Conservation (phyloP, 2,329 filamentous ascomycete genomes). For the Cylindrodendrum hubeiense region DNA sequence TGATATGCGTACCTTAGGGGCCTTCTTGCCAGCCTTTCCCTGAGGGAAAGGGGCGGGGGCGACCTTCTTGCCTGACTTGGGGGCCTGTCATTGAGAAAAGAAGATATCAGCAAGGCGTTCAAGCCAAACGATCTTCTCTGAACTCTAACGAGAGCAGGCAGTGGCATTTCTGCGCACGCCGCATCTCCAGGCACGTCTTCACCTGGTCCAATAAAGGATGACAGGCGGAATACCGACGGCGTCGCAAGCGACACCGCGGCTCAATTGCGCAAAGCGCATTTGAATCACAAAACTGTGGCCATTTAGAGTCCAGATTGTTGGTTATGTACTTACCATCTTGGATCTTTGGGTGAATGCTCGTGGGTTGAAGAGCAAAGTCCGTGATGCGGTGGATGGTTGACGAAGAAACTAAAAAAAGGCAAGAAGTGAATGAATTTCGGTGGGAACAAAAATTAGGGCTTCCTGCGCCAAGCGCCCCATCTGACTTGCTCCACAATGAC, state of each 20-base stretch:
- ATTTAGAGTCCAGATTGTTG: constrained; percentile 52
- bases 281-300: constrained; percentile 54
- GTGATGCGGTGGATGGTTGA: constrained; percentile 47
- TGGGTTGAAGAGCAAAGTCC: constrained; percentile 51
- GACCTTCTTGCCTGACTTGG: constrained; percentile 98
- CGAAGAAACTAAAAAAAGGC: constrained; percentile 43
- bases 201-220: constrained; percentile 53
- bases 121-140: constrained; percentile 84
- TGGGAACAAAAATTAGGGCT: constrained; percentile 56
- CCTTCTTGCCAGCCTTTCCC: constrained; percentile 96
- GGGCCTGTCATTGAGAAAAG: constrained; percentile 99
- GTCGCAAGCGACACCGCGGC: constrained; percentile 47
- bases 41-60: constrained; percentile 96
- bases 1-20: constrained; percentile 83
- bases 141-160: constrained; percentile 87
- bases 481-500: constrained; percentile 24
- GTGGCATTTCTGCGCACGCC: constrained; percentile 66
- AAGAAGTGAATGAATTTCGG: constrained; percentile 39
- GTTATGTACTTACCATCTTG: constrained; percentile 58
- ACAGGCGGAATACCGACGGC: constrained; percentile 52
- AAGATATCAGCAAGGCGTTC: constrained; percentile 94
- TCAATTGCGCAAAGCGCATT: constrained; percentile 51
- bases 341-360: constrained; percentile 52
- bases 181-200: constrained; percentile 77
- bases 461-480: constrained; percentile 33